Evolutionary conservation across 768 basidiomycete genomes (phyloP).

Genomic region (Trametes punicea): DNA sequence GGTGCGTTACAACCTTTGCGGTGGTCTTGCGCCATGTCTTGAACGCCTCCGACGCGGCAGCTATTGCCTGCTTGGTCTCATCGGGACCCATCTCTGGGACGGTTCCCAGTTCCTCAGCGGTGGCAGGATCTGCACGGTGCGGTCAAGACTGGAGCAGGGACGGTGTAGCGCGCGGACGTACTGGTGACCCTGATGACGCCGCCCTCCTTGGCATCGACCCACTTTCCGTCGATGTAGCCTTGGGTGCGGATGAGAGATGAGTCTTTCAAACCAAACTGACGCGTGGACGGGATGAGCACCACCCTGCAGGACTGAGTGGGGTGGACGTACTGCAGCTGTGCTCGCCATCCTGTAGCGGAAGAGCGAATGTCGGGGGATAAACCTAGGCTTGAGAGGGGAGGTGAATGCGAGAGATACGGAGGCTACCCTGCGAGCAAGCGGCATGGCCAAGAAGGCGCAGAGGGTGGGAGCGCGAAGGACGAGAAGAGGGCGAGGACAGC

Average conservation of each 20-base stretch:
- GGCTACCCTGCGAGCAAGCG: neutral
- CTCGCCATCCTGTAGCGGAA: conserved; percentile 13
- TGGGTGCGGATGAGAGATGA: conserved; percentile 68
- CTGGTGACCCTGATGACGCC: conserved; percentile 73
- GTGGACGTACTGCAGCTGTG: conserved; percentile 1
- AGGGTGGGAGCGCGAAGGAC: neutral
- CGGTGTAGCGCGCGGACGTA: conserved; percentile 36
- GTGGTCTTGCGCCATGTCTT: conserved; percentile 84
- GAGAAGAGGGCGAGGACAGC: neutral
- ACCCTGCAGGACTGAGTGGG: neutral
- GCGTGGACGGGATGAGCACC: neutral
- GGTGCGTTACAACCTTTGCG: conserved; percentile 58
- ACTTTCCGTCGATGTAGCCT: conserved; percentile 81
- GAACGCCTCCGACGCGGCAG: conserved; percentile 78
- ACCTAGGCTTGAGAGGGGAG: neutral
- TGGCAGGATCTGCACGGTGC: conserved; percentile 75
- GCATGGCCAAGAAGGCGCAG: conserved; percentile 1
- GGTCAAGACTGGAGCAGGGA: neutral
- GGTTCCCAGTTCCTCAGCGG: conserved; percentile 74
- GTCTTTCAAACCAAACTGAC: conserved; percentile 76
- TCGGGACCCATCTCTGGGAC: conserved; percentile 86
- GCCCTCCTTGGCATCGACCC: conserved; percentile 76
- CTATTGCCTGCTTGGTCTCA: conserved; percentile 83
- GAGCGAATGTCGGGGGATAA: conserved; percentile 4
- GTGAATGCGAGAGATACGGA: neutral